phyloP scores from a whole-genome alignment of 371 early-diverging fungal genomes.

The Mycotypha africana region DNA sequence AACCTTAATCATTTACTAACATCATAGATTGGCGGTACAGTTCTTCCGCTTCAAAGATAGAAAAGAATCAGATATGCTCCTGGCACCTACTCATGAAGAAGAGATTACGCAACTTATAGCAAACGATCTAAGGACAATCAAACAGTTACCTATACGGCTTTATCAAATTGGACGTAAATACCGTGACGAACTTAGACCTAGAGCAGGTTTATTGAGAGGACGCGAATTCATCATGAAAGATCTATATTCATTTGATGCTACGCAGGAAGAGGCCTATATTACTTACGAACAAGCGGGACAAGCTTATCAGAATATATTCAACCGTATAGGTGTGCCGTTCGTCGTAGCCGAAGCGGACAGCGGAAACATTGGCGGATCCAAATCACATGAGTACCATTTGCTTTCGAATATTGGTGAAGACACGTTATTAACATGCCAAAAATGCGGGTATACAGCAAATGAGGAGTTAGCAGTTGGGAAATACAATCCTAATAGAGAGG shows the following conservation, averaged over 20 bases:
- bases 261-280: slow-evolving; percentile 55
- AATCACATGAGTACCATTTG: slow-evolving; percentile 88
- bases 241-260: slow-evolving; percentile 83
- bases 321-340: slow-evolving; percentile 71
- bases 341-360: slow-evolving; percentile 87
- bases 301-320: slow-evolving; percentile 75
- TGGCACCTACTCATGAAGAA: slow-evolving; percentile 93
- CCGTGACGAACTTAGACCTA: slow-evolving; percentile 80
- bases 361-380: slow-evolving; percentile 86
- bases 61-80: slow-evolving; percentile 59
- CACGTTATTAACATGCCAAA: slow-evolving; percentile 60
- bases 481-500: not conserved
- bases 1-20: not conserved
- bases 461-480: slow-evolving; percentile 59
- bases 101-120: slow-evolving; percentile 80
- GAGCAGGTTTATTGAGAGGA: slow-evolving; percentile 78
- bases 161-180: slow-evolving; percentile 90
- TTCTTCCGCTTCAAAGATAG: slow-evolving; percentile 81
- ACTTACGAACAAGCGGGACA: slow-evolving; percentile 68
- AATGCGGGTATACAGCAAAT: slow-evolving; percentile 79
- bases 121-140: slow-evolving; percentile 56
- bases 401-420: slow-evolving; percentile 80
- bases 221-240: slow-evolving; percentile 96
- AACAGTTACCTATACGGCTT: slow-evolving; percentile 77
- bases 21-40: slow-evolving; percentile 27